Base-by-base conservation (phyloP, 768 basidiomycete species). In the Cantharellus anzutake region DNA sequence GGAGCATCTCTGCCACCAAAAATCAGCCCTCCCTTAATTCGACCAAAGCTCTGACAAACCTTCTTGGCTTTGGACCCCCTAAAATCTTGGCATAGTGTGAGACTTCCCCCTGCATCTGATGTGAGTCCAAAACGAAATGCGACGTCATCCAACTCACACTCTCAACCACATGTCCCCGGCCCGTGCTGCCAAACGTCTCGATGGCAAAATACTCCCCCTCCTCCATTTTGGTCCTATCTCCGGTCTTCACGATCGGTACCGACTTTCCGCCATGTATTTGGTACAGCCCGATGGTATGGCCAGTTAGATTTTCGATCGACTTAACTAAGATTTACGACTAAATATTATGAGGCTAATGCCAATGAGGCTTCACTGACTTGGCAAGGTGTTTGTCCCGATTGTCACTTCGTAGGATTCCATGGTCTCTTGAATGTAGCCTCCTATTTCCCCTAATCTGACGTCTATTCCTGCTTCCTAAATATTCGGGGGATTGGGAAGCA, bases 381-480 rank as follows among this genome's bases (percentile, higher is more conserved):
- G 90, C 64, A 82, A 75, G 4, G 83, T 76, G 66, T 90, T 89
- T 34, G 88, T 84, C 11, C 79, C 78, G n/a, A 93, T 80, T 66
- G 91, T 89, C 5, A 99, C 94, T 68, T 98, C 96, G 67, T 97
- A 97, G 0, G 87, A 90, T 68, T 97, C 92, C 96, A 99, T 99
- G 2, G 91, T 93, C 69, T 99, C 96, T 70, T 99, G 94, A 59
- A 98, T 93, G 57, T 79, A 78, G 0, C 81, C 91, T 2, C 83
- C 96, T 40, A 99, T 76, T 68, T 98, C 94, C 59, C 91, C 92
- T 57, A 98, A 76, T 57, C 93, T 80, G 0, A 86, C 87, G 66
- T 98, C 96, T 64, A 99, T 97, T 2, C 96, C 96, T 3, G 94
- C 86, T 78, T 93, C 91, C 90, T 93, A 64, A 38, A 51, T 3